Conservation (phyloP, 2,329 filamentous ascomycete species). For the Lasiodiplodia gonubiensis region DNA sequence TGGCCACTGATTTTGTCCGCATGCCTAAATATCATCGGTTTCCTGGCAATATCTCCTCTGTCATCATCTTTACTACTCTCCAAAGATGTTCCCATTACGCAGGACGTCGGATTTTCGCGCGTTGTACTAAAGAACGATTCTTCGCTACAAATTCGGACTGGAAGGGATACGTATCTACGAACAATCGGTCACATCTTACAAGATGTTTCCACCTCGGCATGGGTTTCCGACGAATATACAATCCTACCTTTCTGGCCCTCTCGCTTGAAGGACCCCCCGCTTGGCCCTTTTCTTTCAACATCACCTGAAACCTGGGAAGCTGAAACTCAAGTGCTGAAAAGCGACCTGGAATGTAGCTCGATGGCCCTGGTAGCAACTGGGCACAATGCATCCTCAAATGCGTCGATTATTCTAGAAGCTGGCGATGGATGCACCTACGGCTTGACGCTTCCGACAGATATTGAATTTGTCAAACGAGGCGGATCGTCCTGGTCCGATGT, state of each 20-base stretch:
- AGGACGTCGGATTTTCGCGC: neutral
- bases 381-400: too few relatives aligned
- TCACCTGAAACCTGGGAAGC: neutral
- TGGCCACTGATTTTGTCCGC: neutral
- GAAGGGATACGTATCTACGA: neutral
- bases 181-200: neutral
- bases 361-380: neutral
- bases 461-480: neutral
- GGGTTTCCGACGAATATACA: neutral
- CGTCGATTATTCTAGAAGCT: neutral
- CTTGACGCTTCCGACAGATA: neutral
- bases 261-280: neutral
- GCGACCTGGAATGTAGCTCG: neutral
- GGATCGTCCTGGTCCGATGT: neutral
- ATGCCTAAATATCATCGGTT: neutral
- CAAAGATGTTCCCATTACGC: neutral
- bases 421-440: neutral
- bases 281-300: neutral
- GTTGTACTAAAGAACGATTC: neutral
- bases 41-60: constrained; percentile 2
- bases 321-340: neutral
- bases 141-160: neutral
- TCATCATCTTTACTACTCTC: neutral
- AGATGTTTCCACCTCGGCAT: neutral
- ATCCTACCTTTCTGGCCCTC: neutral